A percentile compares a stretch with the other conserved stretches of the same genome.
phyloP scores from a whole-genome alignment of 1,139 yeast genomes.

The Nakaseomyces kungkrabaensis region DNA sequence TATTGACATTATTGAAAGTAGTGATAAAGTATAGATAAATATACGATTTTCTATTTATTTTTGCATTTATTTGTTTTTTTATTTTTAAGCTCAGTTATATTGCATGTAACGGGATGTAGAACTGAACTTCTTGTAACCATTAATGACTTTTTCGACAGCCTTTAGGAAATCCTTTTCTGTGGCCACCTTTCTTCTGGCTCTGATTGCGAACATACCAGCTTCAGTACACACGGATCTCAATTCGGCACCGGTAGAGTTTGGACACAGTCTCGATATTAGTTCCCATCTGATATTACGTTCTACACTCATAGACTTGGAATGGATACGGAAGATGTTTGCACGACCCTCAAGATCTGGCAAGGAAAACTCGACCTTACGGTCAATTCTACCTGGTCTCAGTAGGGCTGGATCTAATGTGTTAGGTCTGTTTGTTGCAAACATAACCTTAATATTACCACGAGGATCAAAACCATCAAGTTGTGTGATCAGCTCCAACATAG shows the following conservation, averaged over 20 bases:
- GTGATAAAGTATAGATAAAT: no score
- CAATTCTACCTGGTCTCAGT: conserved; percentile 95
- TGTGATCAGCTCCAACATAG: conserved; percentile 95
- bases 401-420: conserved; percentile 96
- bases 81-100: conserved; percentile 45
- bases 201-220: conserved; percentile 98
- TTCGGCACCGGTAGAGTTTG: conserved; percentile 98
- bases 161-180: conserved; percentile 94
- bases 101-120: conserved; percentile 97
- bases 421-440: conserved; percentile 98
- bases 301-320: conserved; percentile 93
- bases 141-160: conserved; percentile 96
- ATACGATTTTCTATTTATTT: no score
- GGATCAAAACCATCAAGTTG: conserved; percentile 98
- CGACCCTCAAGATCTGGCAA: conserved; percentile 96
- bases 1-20: not conserved
- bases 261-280: conserved; percentile 90
- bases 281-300: conserved; percentile 98
- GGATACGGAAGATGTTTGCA: conserved; percentile 93
- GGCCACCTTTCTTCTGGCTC: conserved; percentile 97
- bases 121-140: conserved; percentile 95
- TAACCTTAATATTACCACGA: conserved; percentile 94
- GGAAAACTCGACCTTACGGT: conserved; percentile 93
- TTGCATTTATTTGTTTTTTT: not conserved
- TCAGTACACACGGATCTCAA: conserved; percentile 92